Base-by-base conservation (phyloP, 495 filamentous ascomycete species). In the Penicillium verhagenii region DNA sequence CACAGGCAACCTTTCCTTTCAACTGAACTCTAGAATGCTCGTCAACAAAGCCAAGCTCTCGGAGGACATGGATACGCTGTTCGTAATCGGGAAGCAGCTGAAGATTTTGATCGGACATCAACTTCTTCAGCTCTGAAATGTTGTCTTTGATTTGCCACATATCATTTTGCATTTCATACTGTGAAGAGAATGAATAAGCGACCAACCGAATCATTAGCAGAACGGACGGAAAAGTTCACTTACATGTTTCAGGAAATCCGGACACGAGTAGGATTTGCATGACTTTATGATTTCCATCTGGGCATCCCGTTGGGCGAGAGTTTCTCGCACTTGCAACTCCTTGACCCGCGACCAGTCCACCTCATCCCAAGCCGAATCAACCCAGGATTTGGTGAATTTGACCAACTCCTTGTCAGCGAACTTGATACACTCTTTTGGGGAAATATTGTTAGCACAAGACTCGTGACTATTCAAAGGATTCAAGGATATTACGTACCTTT, bases 11-110 rank as follows among this genome's bases (percentile, higher is more conserved):
- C 72, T 97, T 96, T 69, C 94, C 94, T 74, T 98, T 98, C 56
- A 98, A 79, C 72, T 92, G 87, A 28, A 97, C 93, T 42, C 91
- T 84, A 29, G 81, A 85, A 42, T 85, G 81, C 1, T 86, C 83
- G 70, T 97, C 94, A 50, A 97, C 87, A 59, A 97, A 98, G 3
- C 83, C 84, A 10, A 98, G 79, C 57, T 96, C 93, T 66, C 89
- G 90, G 43, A 98, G 79, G 0, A 97, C 94, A 43, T 86, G 83
- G 55, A 97, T 89, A 33, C 94, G 87, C 72, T 97, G 95, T 66
- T 97, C 89, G 64, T 98, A 98, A 72, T 98, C 95, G 0, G 94
- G 94, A n/a, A 98, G 82, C 1, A 98, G 82, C 64, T 96, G 93
- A 1, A 98, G 82, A 60, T 97, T 98, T 65, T 96, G 92, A 72